These are phyloP conservation scores for Solanum hybrid DNA, from an alignment of 305 asterid species.

Conservation along the genomic window DNA sequence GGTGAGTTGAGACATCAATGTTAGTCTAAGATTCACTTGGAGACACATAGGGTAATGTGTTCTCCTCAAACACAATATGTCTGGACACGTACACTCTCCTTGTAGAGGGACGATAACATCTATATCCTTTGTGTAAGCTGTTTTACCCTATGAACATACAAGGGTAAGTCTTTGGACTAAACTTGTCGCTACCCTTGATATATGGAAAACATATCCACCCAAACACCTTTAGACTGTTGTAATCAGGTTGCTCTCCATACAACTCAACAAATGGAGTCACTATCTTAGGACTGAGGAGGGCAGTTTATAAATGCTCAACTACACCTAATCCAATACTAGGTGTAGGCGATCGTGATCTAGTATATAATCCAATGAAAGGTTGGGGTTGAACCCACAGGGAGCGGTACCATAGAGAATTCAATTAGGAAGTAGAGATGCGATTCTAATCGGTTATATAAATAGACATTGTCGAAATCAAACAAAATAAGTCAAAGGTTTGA, in stretches of 20 bases:
- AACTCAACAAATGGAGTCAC: neutral
- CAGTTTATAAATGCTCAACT: too few relatives aligned
- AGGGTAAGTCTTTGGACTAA: neutral
- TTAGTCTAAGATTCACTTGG: neutral
- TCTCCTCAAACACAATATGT: neutral
- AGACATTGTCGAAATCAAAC: too few relatives aligned
- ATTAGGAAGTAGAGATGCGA: too few relatives aligned
- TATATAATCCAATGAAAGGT: too few relatives aligned
- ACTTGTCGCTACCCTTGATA: neutral
- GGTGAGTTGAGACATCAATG: neutral
- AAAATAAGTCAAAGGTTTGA: too few relatives aligned
- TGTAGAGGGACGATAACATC: neutral
- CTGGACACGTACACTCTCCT: neutral
- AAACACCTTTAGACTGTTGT: neutral
- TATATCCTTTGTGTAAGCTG: neutral
- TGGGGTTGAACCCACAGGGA: too few relatives aligned
- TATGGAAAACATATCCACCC: neutral
- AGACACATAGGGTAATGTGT: neutral
- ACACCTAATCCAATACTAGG: too few relatives aligned
- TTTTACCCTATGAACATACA: neutral
- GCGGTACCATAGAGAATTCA: too few relatives aligned
- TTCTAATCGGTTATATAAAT: too few relatives aligned
- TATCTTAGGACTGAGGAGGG: neutral
- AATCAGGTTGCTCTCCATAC: neutral
- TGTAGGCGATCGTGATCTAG: too few relatives aligned